Conservation (phyloP, 495 filamentous ascomycete species). For the Daldinia loculata region DNA sequence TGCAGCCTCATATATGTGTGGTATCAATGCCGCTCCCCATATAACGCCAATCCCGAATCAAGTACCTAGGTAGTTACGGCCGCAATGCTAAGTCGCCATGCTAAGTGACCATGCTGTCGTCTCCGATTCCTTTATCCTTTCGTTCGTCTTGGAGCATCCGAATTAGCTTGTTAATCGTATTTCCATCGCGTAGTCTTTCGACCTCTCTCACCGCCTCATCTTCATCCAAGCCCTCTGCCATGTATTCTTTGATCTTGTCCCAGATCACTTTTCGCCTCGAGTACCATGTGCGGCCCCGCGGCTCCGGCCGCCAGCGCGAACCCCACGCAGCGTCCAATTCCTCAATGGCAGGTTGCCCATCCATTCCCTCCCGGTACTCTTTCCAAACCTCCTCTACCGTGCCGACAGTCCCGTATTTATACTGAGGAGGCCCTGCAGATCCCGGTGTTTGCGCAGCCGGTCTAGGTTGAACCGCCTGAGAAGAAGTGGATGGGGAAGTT, state of each 20-base stretch:
- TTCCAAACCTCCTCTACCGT: constrained; percentile 50
- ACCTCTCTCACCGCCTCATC: constrained; percentile 45
- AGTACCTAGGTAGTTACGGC: constrained; percentile 1
- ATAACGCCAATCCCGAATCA: constrained; percentile 40
- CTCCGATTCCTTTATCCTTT: constrained; percentile 43
- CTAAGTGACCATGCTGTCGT: constrained; percentile 35
- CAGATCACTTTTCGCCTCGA: constrained; percentile 49
- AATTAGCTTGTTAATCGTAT: constrained; percentile 49
- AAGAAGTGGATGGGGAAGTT: constrained; percentile 34
- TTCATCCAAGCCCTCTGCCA: constrained; percentile 46
- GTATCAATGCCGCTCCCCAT: constrained; percentile 42
- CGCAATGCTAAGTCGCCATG: not conserved
- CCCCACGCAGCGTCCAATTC: constrained; percentile 46
- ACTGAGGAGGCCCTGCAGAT: constrained; percentile 43
- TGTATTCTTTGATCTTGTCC: constrained; percentile 49
- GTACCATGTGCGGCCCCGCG: constrained; percentile 49
- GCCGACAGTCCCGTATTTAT: constrained; percentile 45
- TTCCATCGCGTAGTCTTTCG: constrained; percentile 45
- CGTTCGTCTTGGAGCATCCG: constrained; percentile 49
- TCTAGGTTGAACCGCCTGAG: constrained; percentile 30
- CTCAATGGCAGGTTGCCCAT: constrained; percentile 48
- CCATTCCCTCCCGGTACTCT: constrained; percentile 48
- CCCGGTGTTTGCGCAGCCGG: constrained; percentile 33
- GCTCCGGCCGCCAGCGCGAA: constrained; percentile 48
- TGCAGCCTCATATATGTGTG: constrained; percentile 43